A percentile compares a stretch with the other conserved stretches of the same genome.
Conservation (phyloP, 2,329 filamentous ascomycete species). For the Emmonsiellopsis sp. region DNA sequence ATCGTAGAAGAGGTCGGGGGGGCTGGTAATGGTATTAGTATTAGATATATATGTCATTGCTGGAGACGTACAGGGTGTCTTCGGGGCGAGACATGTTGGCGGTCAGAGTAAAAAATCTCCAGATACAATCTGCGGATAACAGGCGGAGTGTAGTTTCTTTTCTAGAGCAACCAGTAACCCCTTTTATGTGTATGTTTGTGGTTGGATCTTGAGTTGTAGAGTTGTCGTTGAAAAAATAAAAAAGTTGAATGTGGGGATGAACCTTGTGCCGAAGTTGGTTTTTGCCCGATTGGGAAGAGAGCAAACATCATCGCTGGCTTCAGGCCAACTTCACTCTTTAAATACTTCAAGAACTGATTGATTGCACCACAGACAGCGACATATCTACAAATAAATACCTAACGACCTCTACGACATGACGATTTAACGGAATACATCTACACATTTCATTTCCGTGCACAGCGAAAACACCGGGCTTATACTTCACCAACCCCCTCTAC, state of each 20-base stretch:
- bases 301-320: background rate
- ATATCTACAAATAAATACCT: no score
- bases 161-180: no score
- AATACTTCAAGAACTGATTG: no score
- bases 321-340: no score
- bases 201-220: no score
- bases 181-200: background rate
- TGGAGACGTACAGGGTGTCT: slow-evolving; percentile 65
- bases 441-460: background rate
- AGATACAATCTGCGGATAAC: background rate
- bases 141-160: background rate
- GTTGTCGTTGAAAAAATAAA: background rate
- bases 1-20: slow-evolving; percentile 95
- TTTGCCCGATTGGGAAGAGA: slow-evolving; percentile 2
- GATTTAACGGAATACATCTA: background rate
- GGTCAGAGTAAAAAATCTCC: slow-evolving; percentile 1
- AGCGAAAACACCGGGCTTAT: background rate
- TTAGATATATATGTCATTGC: background rate
- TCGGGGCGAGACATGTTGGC: slow-evolving; percentile 88
- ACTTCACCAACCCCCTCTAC: background rate
- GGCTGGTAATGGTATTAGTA: slow-evolving; percentile 42
- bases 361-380: no score
- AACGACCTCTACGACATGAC: no score
- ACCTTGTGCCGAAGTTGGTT: background rate
- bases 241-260: background rate